Conservation (phyloP, 1,139 yeast species). For the Protomyces pachydermus region DNA sequence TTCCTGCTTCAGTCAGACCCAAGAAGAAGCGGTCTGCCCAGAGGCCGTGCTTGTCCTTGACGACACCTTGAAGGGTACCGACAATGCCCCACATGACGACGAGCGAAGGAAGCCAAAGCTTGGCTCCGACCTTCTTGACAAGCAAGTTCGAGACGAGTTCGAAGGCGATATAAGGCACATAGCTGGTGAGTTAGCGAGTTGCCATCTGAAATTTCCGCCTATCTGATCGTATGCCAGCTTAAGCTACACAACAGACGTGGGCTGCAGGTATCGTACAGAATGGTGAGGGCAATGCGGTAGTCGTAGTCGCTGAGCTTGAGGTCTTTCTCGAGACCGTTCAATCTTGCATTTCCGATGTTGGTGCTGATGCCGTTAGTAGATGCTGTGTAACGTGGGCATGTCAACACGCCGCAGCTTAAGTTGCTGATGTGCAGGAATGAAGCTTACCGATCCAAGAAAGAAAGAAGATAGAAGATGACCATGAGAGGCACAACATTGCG, state of each 20-base stretch:
- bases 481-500: slow-evolving; percentile 54
- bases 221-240: not conserved
- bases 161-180: slow-evolving; percentile 58
- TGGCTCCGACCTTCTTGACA: slow-evolving; percentile 58
- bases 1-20: slow-evolving; percentile 62
- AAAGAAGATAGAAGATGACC: slow-evolving; percentile 50
- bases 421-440: not conserved
- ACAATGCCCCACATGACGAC: slow-evolving; percentile 51
- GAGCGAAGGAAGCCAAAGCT: slow-evolving; percentile 50
- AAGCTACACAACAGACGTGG: not conserved
- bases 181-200: not conserved
- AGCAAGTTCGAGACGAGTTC: slow-evolving; percentile 63
- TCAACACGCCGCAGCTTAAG: not conserved
- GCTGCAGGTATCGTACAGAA: slow-evolving; percentile 46
- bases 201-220: not conserved
- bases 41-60: slow-evolving; percentile 52
- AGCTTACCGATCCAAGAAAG: slow-evolving; percentile 8
- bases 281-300: slow-evolving; percentile 55
- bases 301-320: slow-evolving; percentile 53
- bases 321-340: slow-evolving; percentile 57
- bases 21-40: slow-evolving; percentile 53
- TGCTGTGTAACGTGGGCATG: not conserved
- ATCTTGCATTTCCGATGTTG: slow-evolving; percentile 61
- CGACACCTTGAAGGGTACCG: slow-evolving; percentile 62
- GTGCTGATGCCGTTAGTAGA: slow-evolving; percentile 1